Percentiles rank a stretch among this genome's conserved stretches.
These are phyloP conservation scores for Arabidopsis lyrata DNA, from an alignment of 441 rosid species.

Conservation along the genomic window DNA sequence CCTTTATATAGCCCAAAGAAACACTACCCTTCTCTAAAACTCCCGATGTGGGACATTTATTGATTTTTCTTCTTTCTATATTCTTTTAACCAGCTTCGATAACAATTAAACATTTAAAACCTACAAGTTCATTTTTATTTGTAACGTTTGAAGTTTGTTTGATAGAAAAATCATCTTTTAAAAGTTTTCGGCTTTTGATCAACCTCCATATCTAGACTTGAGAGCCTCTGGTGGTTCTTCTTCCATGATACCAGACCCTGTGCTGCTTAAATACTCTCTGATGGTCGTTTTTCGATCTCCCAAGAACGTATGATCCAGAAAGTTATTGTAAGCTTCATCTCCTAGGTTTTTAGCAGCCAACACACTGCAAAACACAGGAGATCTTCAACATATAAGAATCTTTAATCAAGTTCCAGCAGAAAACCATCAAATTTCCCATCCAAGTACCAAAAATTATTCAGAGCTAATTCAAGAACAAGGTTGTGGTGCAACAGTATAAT, in stretches of 20 bases:
- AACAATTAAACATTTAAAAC: background rate
- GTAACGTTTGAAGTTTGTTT: background rate
- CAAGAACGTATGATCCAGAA: slow-evolving; percentile 82
- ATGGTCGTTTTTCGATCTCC: slow-evolving; percentile 79
- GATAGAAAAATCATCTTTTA: background rate
- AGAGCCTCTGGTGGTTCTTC: slow-evolving; percentile 87
- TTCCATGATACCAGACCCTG: slow-evolving; percentile 88
- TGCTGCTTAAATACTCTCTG: slow-evolving; percentile 65
- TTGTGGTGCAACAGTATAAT: background rate
- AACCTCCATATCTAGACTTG: slow-evolving; percentile 85
- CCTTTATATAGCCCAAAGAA: background rate
- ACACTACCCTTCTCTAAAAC: background rate
- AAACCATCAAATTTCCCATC: background rate
- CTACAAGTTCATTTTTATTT: background rate
- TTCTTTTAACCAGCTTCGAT: too few species aligned
- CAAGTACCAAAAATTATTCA: background rate
- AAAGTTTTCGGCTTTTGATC: background rate
- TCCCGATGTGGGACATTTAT: slow-evolving; percentile 43
- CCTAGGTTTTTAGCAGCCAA: slow-evolving; percentile 89
- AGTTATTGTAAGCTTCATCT: slow-evolving; percentile 68
- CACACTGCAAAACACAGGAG: slow-evolving; percentile 55
- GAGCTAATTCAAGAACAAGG: slow-evolving; percentile 1
- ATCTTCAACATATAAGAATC: background rate
- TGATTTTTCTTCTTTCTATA: too few species aligned
- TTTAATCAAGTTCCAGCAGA: background rate